Conservation (phyloP, 2,329 filamentous ascomycete genomes). For the Colletotrichum salicis region DNA sequence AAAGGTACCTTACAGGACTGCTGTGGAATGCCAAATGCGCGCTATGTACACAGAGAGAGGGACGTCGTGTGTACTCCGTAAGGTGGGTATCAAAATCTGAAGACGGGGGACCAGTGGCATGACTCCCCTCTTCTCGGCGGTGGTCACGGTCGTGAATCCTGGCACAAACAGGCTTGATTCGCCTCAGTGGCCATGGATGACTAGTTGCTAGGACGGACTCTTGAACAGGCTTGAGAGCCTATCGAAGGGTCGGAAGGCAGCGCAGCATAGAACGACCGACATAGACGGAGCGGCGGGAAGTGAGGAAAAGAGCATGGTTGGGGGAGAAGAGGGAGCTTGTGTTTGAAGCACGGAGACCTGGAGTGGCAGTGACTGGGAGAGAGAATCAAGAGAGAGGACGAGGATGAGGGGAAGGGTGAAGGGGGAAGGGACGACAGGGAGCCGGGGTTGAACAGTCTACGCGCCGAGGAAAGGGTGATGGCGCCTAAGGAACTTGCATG, state of each 20-base stretch:
- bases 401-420: slow-evolving; percentile 4
- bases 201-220: slow-evolving; percentile 19
- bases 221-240: slow-evolving; percentile 20
- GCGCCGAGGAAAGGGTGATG: slow-evolving; percentile 38
- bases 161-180: slow-evolving; percentile 30
- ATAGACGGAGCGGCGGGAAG: slow-evolving; percentile 21
- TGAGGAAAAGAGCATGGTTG: slow-evolving; percentile 29
- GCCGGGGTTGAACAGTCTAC: slow-evolving; percentile 36
- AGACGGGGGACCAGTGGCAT: slow-evolving; percentile 18
- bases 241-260: slow-evolving; percentile 18
- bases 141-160: slow-evolving; percentile 28
- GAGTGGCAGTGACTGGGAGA: background rate
- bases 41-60: slow-evolving; percentile 19
- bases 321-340: slow-evolving; percentile 6
- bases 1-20: slow-evolving; percentile 33
- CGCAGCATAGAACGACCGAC: background rate
- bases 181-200: slow-evolving; percentile 13
- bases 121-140: slow-evolving; percentile 25
- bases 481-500: slow-evolving; percentile 38
- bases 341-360: background rate
- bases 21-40: slow-evolving; percentile 26
- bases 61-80: background rate
- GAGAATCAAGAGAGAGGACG: background rate
- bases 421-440: slow-evolving; percentile 13
- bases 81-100: background rate